A percentile compares a stretch with the other conserved stretches of the same genome.
Conservation (phyloP, 2,329 filamentous ascomycete species). For the Seiridium cupressi region DNA sequence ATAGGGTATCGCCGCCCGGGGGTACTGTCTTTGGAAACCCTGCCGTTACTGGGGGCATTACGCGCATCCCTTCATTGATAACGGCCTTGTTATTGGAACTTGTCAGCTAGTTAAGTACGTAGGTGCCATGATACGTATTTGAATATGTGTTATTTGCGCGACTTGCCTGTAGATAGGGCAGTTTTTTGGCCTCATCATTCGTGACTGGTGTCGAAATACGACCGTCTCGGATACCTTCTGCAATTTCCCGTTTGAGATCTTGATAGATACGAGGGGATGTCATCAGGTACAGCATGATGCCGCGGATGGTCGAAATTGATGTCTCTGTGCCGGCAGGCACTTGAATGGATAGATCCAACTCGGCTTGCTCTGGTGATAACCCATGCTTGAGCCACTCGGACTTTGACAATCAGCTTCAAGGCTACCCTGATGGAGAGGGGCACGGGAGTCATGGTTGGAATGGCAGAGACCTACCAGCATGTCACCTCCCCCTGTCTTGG, state of each 20-base stretch:
- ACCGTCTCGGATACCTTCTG: slow-evolving; percentile 9
- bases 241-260: slow-evolving; percentile 14
- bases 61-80: slow-evolving; percentile 13
- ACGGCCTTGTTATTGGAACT: slow-evolving; percentile 8
- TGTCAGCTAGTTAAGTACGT: background rate
- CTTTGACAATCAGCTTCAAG: slow-evolving; percentile 6
- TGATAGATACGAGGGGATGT: slow-evolving; percentile 14
- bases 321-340: slow-evolving; percentile 18
- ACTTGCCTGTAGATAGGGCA: slow-evolving; percentile 7
- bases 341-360: slow-evolving; percentile 21
- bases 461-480: slow-evolving; percentile 18
- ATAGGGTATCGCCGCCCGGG: slow-evolving; percentile 18
- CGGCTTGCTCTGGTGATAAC: slow-evolving; percentile 20
- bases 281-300: slow-evolving; percentile 14
- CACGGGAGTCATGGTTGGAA: background rate
- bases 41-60: slow-evolving; percentile 10
- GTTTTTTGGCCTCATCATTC: slow-evolving; percentile 1
- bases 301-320: slow-evolving; percentile 11
- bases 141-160: background rate
- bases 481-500: slow-evolving; percentile 6
- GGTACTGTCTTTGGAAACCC: slow-evolving; percentile 16
- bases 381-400: slow-evolving; percentile 23
- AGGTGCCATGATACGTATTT: background rate
- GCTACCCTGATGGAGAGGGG: background rate
- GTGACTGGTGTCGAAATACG: slow-evolving; percentile 13